These are phyloP conservation scores for Persicaria maculosa DNA, from an alignment of 148 eudicot genomes.

Conservation along the genomic window DNA sequence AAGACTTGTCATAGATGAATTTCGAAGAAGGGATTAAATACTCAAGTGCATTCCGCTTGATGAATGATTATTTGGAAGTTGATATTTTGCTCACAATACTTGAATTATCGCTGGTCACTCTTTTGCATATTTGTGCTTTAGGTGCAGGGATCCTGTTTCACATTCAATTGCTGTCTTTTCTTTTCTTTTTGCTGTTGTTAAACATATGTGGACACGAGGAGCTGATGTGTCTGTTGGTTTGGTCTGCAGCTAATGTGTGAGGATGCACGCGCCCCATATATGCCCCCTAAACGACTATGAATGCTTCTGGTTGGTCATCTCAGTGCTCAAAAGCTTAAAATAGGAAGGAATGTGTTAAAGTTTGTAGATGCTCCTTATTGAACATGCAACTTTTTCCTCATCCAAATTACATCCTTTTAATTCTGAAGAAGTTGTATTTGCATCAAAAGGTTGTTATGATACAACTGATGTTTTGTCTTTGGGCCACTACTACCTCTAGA, in stretches of 20 bases:
- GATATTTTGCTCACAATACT: background rate
- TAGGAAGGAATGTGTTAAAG: background rate
- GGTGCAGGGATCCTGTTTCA: background rate
- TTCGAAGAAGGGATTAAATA: background rate
- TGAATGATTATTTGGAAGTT: background rate
- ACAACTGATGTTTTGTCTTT: background rate
- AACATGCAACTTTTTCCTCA: background rate
- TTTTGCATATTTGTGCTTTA: background rate
- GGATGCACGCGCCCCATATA: background rate
- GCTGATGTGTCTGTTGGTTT: background rate
- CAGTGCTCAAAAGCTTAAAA: background rate
- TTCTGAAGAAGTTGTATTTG: background rate
- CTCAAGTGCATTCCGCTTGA: background rate
- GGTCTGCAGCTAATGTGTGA: slow-evolving; percentile 2
- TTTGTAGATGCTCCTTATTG: background rate
- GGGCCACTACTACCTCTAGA: background rate
- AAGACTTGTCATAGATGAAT: background rate
- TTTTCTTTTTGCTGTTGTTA: background rate
- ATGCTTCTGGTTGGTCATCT: background rate
- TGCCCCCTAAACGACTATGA: slow-evolving; percentile 9
- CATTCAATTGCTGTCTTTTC: background rate
- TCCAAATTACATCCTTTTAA: background rate
- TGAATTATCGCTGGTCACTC: background rate
- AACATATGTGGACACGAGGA: background rate
- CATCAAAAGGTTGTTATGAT: background rate